A percentile compares a stretch with the other conserved stretches of the same genome.
phyloP scores from a whole-genome alignment of 2,329 filamentous ascomycete species.

The Aschersonia sp. region DNA sequence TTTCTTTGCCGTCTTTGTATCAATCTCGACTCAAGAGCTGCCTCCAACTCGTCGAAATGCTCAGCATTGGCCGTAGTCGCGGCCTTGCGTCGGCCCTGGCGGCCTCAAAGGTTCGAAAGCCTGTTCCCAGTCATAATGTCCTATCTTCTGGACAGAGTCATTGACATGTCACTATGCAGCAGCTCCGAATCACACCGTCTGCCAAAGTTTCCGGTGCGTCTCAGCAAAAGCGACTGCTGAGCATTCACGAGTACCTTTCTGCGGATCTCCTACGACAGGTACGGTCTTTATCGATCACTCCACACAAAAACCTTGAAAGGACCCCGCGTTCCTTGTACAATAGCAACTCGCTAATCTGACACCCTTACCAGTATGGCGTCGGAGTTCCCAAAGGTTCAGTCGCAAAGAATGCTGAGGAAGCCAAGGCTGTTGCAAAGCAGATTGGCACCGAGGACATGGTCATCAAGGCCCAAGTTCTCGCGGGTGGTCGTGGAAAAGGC shows the following conservation, averaged over 20 bases:
- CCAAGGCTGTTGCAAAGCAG: conserved; percentile 77
- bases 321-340: background rate
- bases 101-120: conserved; percentile 53
- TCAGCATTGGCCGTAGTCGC: conserved; percentile 72
- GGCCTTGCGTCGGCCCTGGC: conserved; percentile 68
- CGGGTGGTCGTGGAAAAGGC: conserved; percentile 94
- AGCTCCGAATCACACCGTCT: conserved; percentile 24
- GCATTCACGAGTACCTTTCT: conserved; percentile 97
- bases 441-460: conserved; percentile 96
- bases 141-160: background rate
- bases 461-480: conserved; percentile 98
- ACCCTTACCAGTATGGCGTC: conserved; percentile 63
- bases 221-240: conserved; percentile 78
- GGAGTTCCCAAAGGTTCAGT: conserved; percentile 83
- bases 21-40: too few species aligned
- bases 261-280: conserved; percentile 74
- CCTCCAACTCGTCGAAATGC: conserved; percentile 44
- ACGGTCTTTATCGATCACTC: conserved; percentile 11
- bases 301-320: background rate
- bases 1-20: too few species aligned
- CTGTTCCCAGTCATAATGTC: background rate
- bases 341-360: conserved; percentile 5
- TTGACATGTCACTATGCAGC: background rate
- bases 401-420: conserved; percentile 71
- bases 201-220: conserved; percentile 47